Evolutionary conservation across 2,329 filamentous ascomycete species (phyloP).

Genomic region (Penicillium palitans): DNA sequence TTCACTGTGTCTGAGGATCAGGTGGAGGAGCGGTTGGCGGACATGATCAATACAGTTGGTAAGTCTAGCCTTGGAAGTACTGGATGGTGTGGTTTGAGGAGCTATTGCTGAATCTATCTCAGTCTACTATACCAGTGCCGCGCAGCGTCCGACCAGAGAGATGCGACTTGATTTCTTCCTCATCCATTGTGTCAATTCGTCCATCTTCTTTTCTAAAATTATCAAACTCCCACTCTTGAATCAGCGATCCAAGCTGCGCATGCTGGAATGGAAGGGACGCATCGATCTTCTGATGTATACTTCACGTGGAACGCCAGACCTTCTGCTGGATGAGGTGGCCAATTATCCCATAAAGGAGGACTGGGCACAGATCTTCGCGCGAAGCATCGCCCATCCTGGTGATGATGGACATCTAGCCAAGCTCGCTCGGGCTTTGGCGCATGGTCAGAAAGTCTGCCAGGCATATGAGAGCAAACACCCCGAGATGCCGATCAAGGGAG

Average conservation of each 20-base stretch:
- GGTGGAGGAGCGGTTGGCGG: constrained; percentile 57
- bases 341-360: constrained; percentile 58
- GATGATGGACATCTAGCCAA: constrained; percentile 87
- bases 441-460: constrained; percentile 58
- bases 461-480: constrained; percentile 31
- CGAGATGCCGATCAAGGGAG: constrained; percentile 40
- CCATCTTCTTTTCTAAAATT: constrained; percentile 71
- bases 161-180: constrained; percentile 80
- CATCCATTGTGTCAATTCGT: constrained; percentile 75
- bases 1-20: constrained; percentile 59
- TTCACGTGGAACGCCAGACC: constrained; percentile 62
- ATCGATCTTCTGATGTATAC: constrained; percentile 73
- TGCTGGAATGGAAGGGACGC: constrained; percentile 81
- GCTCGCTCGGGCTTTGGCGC: constrained; percentile 66
- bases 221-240: constrained; percentile 61
- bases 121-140: constrained; percentile 60
- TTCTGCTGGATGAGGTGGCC: constrained; percentile 60
- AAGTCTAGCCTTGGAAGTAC: constrained; percentile 18
- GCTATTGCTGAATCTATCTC: neutral
- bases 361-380: constrained; percentile 50
- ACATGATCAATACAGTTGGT: constrained; percentile 69
- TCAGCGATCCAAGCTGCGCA: constrained; percentile 63
- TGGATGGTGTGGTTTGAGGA: neutral
- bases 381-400: constrained; percentile 45
- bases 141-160: constrained; percentile 63